Conservation (phyloP, 176 grass and related monocot species). For the Avena sativa region DNA sequence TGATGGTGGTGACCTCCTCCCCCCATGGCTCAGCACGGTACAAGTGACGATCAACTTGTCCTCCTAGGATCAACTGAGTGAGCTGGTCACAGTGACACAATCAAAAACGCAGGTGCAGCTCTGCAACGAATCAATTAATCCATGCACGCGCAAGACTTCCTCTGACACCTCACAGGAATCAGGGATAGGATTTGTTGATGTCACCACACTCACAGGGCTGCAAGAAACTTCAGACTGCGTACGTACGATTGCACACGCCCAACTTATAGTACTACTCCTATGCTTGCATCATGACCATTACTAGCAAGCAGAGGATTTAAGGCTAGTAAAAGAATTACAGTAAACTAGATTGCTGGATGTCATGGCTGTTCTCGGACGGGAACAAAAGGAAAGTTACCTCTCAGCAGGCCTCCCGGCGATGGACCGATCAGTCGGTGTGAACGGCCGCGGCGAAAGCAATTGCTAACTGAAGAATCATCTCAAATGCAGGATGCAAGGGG, state of each 20-base stretch:
- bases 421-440: slow-evolving; percentile 47
- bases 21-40: slow-evolving; percentile 42
- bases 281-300: not conserved
- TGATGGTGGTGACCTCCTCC: slow-evolving; percentile 44
- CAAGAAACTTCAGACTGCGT: slow-evolving; percentile 39
- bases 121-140: not conserved
- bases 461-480: slow-evolving; percentile 82
- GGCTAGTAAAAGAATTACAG: not conserved
- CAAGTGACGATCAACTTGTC: slow-evolving; percentile 37
- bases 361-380: not conserved
- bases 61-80: slow-evolving; percentile 16
- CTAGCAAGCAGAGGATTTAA: not conserved
- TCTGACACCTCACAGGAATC: slow-evolving; percentile 42
- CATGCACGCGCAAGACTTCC: slow-evolving; percentile 20
- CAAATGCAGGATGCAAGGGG: slow-evolving; percentile 10
- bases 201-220: slow-evolving; percentile 54
- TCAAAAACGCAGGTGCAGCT: not conserved
- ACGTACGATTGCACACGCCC: slow-evolving; percentile 22
- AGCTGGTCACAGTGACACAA: not conserved
- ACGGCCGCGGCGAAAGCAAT: slow-evolving; percentile 58
- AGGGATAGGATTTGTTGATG: slow-evolving; percentile 46
- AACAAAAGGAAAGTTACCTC: slow-evolving; percentile 45
- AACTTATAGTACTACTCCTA: not conserved
- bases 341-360: not conserved
- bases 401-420: slow-evolving; percentile 42